Evolutionary conservation across 2,329 filamentous ascomycete genomes (phyloP).

Genomic region (Colletotrichum eleusines): DNA sequence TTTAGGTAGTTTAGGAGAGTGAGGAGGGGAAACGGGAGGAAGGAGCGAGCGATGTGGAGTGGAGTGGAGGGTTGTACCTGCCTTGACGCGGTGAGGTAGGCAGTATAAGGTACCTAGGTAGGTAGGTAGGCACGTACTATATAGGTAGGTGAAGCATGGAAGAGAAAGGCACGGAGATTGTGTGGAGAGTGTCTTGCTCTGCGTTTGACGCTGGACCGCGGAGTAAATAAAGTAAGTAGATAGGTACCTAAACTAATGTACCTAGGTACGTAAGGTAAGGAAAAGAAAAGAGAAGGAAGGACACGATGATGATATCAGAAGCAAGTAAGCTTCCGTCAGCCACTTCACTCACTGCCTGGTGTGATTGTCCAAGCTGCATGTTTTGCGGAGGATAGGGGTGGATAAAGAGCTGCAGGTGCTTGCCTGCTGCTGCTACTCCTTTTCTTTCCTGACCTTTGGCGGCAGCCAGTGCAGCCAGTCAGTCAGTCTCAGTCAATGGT

Average conservation of each 20-base stretch:
- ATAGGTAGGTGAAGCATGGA: too few species aligned
- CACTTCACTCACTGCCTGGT: neutral
- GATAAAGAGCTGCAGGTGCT: neutral
- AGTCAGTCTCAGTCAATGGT: neutral
- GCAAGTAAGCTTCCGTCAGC: slow-evolving; percentile 10
- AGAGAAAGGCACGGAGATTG: too few species aligned
- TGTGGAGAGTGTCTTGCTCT: neutral
- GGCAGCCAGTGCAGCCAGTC: neutral
- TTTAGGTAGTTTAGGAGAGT: neutral
- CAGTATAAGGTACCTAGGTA: neutral
- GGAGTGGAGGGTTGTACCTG: neutral
- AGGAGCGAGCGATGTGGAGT: slow-evolving; percentile 10
- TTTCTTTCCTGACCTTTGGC: too few species aligned
- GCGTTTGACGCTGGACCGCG: neutral
- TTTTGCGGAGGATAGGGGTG: neutral
- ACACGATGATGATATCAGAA: neutral
- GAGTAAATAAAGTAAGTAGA: too few species aligned
- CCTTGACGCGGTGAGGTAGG: slow-evolving; percentile 12
- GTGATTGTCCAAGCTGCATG: slow-evolving; percentile 5
- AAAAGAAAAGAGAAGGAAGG: neutral
- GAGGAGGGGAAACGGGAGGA: slow-evolving; percentile 5
- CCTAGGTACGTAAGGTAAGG: neutral
- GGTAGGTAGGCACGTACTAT: neutral
- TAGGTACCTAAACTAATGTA: too few species aligned
- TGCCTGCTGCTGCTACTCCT: neutral